Evolutionary conservation across 208 protist species (phyloP), one percentile per base, ranked within the genome.

Genomic region (Acanthamoeba rhysodes): DNA sequence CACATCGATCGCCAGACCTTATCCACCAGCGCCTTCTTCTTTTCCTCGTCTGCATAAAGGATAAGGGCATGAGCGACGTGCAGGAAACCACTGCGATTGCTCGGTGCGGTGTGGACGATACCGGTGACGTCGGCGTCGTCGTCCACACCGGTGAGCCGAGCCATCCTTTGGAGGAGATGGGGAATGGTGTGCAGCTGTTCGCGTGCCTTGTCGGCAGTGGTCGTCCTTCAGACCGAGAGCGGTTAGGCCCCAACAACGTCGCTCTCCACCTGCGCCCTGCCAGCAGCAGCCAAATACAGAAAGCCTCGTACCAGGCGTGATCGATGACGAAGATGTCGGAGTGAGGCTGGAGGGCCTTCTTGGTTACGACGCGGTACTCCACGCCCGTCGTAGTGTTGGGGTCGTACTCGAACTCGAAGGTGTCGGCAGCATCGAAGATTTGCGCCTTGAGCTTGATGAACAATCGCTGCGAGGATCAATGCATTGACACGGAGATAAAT

Each of bases 371-470:
- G 74, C 37, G 27, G 57, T 90, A 90, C 84, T 90, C 84, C 29
- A 90, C 84, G 45, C 55, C 84, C 7, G 55, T 68, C 24, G 53
- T 90, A 16, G 84, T 90, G 84, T 90, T 59, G 48, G 84, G 84
- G 29, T 90, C 84, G 57, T 90, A 90, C 55, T 59, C 84, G 50
- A 90, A 90, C 45, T 90, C 84, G 84, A 90, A 90, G 12, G 84
- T 27, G 29, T 90, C 57, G 50, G 32, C 57, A 34, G 84, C 84
- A 32, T 90, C 84, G 62, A 90, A 90, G 55, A 90, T 59, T 45
- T 68, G 55, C 18, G 84, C 84, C 84, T 90, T 90, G 18, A 90
- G 53, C 84, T 90, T 90, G 84, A 90, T 90, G 53, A 90, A 90
- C 48, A 90, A 45, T 27, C 84, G 84, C 84, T 90, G 57, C 12